Base-by-base conservation (phyloP, 139 green algal species). In the Eudorina sp. region DNA sequence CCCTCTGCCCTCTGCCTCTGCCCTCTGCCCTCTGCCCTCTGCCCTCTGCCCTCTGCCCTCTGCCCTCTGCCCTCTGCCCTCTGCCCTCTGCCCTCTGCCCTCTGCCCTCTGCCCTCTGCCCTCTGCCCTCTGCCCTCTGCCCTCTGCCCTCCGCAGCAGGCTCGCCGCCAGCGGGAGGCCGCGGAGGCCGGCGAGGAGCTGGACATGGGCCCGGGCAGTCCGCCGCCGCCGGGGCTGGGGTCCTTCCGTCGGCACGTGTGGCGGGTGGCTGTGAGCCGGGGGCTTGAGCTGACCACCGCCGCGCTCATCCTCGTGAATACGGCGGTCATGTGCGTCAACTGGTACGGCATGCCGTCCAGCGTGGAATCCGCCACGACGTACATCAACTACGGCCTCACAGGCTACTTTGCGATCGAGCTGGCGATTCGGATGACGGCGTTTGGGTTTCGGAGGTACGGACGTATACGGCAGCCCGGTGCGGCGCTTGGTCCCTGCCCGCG, bases 361-460 rank as follows among this genome's bases (percentile, higher is more conserved):
- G 87, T 91, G 34, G 58, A 88, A 53, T 25, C n/a, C 2, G 72
- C 89, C 14, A 88, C 78, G 23, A 78, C 94, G 53, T 66, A 53
- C 25, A 53, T 94, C 62, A 96, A 97, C 86, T 88, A 93, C 29
- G 80, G 89, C n/a, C 89, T 96, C 29, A 94, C 93, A 4, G 29
- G 79, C 9, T 91, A 89, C 62, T 91, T 91, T 31, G 25, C 87
- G 36, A 1, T 89, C 0, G 95, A 97, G 92, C 93, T 96, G 92
- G 0, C 94, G 21, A 72, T 97, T 21, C 16, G 43, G 23, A 64
- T 58, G 0, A 29, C 45, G 27, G 73, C 29, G 13, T 64, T 53
- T 62, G 45, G 43, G 4, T 58, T 41, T 4, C 21, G 1, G 5
- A 58, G 40, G 69, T 51, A 77, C 38, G 36, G 19, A 53, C 21